These are phyloP conservation scores for Phanerodontia chrysosporium DNA, from an alignment of 768 basidiomycete species.

Conservation along the genomic window DNA sequence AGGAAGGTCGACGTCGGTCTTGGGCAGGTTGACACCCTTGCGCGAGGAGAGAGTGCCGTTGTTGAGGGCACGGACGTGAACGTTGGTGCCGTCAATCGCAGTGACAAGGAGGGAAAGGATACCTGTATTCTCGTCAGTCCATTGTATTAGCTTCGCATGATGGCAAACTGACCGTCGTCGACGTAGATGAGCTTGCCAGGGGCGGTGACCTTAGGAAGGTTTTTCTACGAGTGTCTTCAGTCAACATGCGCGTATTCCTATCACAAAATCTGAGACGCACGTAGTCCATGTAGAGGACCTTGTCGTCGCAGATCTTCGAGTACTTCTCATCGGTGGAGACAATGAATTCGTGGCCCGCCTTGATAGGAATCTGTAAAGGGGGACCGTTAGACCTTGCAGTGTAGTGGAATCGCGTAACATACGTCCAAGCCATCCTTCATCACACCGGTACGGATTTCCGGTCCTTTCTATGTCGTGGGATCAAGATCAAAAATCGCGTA, in stretches of 20 bases:
- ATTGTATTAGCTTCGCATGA: neutral
- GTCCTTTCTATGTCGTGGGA: slow-evolving; percentile 74
- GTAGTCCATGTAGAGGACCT: slow-evolving; percentile 91
- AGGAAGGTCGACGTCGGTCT: slow-evolving; percentile 95
- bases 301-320: slow-evolving; percentile 74
- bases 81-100: slow-evolving; percentile 75
- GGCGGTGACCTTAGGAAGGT: slow-evolving; percentile 91
- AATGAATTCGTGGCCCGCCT: slow-evolving; percentile 91
- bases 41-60: slow-evolving; percentile 90
- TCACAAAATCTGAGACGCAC: slow-evolving; percentile 41
- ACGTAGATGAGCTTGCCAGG: slow-evolving; percentile 98
- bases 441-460: slow-evolving; percentile 96
- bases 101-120: slow-evolving; percentile 92
- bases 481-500: slow-evolving; percentile 2
- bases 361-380: slow-evolving; percentile 61
- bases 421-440: slow-evolving; percentile 87
- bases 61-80: slow-evolving; percentile 86
- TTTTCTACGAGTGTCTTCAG: slow-evolving; percentile 46
- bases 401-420: slow-evolving; percentile 24
- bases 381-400: slow-evolving; percentile 5
- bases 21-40: slow-evolving; percentile 99
- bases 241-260: neutral
- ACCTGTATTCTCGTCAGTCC: slow-evolving; percentile 35
- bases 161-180: slow-evolving; percentile 71
- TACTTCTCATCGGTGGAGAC: slow-evolving; percentile 83